Evolutionary conservation across 352 stramenopile genomes (phyloP), one percentile per base, ranked within the genome.

Genomic region (Sclerospora graminicola): DNA sequence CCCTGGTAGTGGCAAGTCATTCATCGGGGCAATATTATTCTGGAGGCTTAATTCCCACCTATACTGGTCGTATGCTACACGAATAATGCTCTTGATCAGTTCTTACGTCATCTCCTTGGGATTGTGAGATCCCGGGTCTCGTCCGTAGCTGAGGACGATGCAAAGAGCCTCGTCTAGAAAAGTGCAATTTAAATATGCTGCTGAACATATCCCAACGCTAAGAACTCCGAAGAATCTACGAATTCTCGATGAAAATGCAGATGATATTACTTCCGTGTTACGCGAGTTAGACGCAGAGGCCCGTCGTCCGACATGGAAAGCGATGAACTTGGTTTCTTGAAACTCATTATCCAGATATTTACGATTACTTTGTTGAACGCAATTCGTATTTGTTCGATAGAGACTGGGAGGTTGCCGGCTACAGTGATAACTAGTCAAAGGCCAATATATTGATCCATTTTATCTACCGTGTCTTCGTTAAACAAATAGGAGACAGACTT

Each of bases 11-110:
- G 82, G 84, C 26, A 95, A 95, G 41, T 90, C 72, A 18, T 94
- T 86, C 41, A 80, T 95, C 37, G 84, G 84, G 11, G 69, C 61
- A 1, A 63, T 89, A 74, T 79, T 11, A 81, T 95, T 46, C 36
- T 86, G 24, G 40, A 66, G 15, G 57, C 57, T 7, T 46, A 61
- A 4, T 35, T 71, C 4, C 54, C 51, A 8, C 68, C 68, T 3
- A 82, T 95, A 33, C 52, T 95, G 4, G 72, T 74, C 42, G 77
- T 95, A 7, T 95, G 84, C 61, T 94, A 90, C 55, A 95, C 84
- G 10, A 95, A 95, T 60, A 82, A 95, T 49, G 82, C 84, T 9
- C 66, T 95, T 32, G 82, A 94, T 62, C 83, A 93, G 57, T 94
- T 95, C 50, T 55, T 95, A n/a, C 78, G 84, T 36, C 69, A 89